Evolutionary conservation across 73 alveolate genomes (phyloP).

Genomic region (Tetrahymena borealis): DNA sequence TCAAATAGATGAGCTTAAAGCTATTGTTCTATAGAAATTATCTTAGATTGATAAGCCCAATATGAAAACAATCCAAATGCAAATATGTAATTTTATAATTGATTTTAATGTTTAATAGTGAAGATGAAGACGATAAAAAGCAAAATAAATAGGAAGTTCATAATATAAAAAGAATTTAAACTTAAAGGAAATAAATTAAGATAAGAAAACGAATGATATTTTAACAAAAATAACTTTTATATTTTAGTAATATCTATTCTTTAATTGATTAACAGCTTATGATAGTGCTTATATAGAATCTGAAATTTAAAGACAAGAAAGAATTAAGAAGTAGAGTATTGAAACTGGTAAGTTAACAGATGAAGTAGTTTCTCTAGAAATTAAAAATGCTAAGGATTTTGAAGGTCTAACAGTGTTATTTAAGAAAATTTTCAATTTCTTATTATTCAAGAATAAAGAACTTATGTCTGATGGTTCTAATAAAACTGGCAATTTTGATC

Average conservation of each 20-base stretch:
- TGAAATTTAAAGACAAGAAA: constrained; percentile 67
- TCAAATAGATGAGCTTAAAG: constrained; percentile 66
- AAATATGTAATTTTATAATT: constrained; percentile 37
- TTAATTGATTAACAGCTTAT: too few species aligned
- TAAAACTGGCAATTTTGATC: neutral
- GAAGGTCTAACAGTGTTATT: constrained; percentile 81
- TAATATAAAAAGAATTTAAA: neutral
- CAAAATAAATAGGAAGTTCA: too few species aligned
- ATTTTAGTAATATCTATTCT: too few species aligned
- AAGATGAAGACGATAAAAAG: too few species aligned
- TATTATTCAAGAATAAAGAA: constrained; percentile 72
- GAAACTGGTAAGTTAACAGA: constrained; percentile 80
- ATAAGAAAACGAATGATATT: too few species aligned
- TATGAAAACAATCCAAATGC: constrained; percentile 62
- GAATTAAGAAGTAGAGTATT: constrained; percentile 58
- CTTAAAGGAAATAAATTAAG: constrained; percentile 18
- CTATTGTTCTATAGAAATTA: constrained; percentile 57
- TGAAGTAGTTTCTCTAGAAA: constrained; percentile 82
- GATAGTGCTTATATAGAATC: constrained; percentile 80
- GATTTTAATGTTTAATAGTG: neutral
- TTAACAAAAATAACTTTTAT: too few species aligned
- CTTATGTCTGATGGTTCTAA: constrained; percentile 18
- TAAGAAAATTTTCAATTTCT: constrained; percentile 73
- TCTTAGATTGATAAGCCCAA: constrained; percentile 26
- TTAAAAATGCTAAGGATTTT: constrained; percentile 79